Percentiles rank a stretch among this genome's conserved stretches.
phyloP scores from a whole-genome alignment of 2,329 filamentous ascomycete species.

The Clonostachys byssicola region DNA sequence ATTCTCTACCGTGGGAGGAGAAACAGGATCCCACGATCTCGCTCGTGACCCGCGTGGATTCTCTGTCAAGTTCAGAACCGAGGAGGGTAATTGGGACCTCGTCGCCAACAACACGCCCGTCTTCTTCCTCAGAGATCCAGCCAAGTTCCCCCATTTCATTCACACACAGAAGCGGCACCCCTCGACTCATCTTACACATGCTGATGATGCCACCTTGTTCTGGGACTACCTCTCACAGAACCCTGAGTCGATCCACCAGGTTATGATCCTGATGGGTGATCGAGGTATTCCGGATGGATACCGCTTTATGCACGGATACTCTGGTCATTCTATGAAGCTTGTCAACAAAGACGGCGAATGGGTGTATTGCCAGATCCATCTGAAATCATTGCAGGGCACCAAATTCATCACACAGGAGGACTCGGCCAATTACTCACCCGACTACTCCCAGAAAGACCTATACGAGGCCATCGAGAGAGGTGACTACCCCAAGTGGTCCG shows the following conservation, averaged over 20 bases:
- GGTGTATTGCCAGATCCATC: constrained; percentile 49
- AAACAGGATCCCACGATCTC: constrained; percentile 67
- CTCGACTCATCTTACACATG: constrained; percentile 59
- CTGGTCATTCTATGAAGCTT: constrained; percentile 51
- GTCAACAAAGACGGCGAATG: constrained; percentile 48
- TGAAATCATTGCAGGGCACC: constrained; percentile 46
- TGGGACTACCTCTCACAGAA: constrained; percentile 62
- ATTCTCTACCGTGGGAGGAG: constrained; percentile 74
- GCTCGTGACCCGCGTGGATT: constrained; percentile 72
- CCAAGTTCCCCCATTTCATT: constrained; percentile 71
- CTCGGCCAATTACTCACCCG: constrained; percentile 35
- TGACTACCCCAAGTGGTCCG: constrained; percentile 49
- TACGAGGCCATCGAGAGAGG: constrained; percentile 47
- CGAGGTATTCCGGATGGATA: constrained; percentile 50
- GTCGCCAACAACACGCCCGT: constrained; percentile 72
- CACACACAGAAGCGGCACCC: constrained; percentile 74
- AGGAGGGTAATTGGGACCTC: constrained; percentile 71
- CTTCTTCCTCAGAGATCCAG: constrained; percentile 71
- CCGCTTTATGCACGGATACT: constrained; percentile 50
- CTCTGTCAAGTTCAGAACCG: constrained; percentile 68
- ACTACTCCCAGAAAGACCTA: constrained; percentile 46
- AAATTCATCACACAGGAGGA: constrained; percentile 47
- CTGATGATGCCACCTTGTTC: constrained; percentile 59
- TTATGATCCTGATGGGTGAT: constrained; percentile 56
- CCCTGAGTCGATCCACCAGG: constrained; percentile 50